Percentiles rank a stretch among this genome's conserved stretches.
phyloP scores from a whole-genome alignment of 176 grass and related monocot genomes.

The bread wheat (Triticum aestivum) region IWGSC_CS_RefSeq_v2.1 NC_057814.1:411676573-411677072 shows the following conservation, averaged over 20 bases:
- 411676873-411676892: conserved; percentile 49
- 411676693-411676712: conserved; percentile 31
- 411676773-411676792: conserved; percentile 30
- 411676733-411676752: neutral
- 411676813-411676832: conserved; percentile 62
- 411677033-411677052: conserved; percentile 56
- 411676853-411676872: conserved; percentile 48
- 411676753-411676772: neutral
- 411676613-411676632: conserved; percentile 51
- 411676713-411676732: neutral
- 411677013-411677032: conserved; percentile 53
- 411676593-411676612: conserved; percentile 38
- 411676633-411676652: conserved; percentile 73
- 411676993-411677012: conserved; percentile 50
- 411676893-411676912: conserved; percentile 16
- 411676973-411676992: neutral
- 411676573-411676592: neutral
- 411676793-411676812: conserved; percentile 75
- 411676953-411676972: neutral
- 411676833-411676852: conserved; percentile 47
- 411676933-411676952: neutral
- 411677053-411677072: conserved; percentile 27
- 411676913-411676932: neutral
- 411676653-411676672: conserved; percentile 58
- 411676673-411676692: conserved; percentile 77